Base-by-base conservation (phyloP, 2,329 filamentous ascomycete genomes). In the Phyllosticta citribraziliensis region DNA sequence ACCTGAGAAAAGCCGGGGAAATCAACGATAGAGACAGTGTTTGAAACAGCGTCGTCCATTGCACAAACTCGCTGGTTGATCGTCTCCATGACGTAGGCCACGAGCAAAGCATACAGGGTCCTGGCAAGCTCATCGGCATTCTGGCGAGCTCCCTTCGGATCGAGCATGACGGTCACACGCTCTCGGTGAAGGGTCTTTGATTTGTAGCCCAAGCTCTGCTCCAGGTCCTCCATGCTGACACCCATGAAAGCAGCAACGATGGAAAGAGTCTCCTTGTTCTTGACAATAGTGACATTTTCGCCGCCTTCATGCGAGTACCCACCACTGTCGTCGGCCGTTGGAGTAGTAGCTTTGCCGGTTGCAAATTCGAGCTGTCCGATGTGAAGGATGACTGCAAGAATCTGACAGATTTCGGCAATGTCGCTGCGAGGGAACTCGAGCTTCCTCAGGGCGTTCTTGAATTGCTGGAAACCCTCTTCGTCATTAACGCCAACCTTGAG, bases 401-500 rank as follows among this genome's bases (percentile, higher is more conserved):
- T 84, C 77, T 99, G 94, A 74, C 94, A 99, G 61, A 99, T 92
- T 72, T 97, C 93, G 50, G 94, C 94, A 70, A 99, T 96, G 69
- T 97, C 94, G 63, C 88, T 87, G 60, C 92, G 84, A 3, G 93
- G 89, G 65, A 99, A 97, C 74, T 97, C 94, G 14, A 99, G 82
- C 74, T 96, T 97, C 65, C 92, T 84, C 56, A 99, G 78, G 1
- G 94, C 94, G 0, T 90, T 96, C 79, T 97, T 97, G 82, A 99
- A 97, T 58, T 97, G 87, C 71, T 96, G 90, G 74, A 99, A 99
- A 4, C 93, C 94, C 70, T 97, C 92, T 1, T 88, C 82, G 70
- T 99, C 94, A 69, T 99, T 97, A 72, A 99, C 92, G 62, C 94
- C 94, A 27, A 97, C 91, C 74, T 96, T 97, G 65, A 99, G 82